Conservation (phyloP, 2,329 filamentous ascomycete genomes). For the Verticillium albo-atrum region DNA sequence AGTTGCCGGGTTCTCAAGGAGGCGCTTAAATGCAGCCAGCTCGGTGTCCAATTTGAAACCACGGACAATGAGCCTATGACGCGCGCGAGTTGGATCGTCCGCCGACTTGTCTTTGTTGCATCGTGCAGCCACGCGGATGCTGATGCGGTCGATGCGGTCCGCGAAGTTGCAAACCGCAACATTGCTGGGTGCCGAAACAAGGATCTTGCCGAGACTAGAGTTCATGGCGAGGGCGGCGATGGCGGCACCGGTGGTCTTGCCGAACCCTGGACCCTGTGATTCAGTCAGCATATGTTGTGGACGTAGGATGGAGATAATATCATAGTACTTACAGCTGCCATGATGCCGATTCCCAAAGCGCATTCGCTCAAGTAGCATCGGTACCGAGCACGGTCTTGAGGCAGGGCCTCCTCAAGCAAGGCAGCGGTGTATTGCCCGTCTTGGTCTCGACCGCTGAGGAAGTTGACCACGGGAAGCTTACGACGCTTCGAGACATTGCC, state of each 20-base stretch:
- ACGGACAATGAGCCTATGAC: slow-evolving; percentile 5
- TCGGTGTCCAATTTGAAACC: slow-evolving; percentile 1
- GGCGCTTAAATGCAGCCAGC: background rate
- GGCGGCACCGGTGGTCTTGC: slow-evolving; percentile 9
- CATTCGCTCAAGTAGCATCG: background rate
- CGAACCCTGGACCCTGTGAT: slow-evolving; percentile 11
- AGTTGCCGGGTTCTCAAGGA: background rate
- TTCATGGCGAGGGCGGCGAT: slow-evolving; percentile 5
- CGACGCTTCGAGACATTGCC: background rate
- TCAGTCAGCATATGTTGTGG: background rate
- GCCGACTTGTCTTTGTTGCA: background rate
- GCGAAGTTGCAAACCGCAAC: slow-evolving; percentile 13
- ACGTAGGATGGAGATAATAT: background rate
- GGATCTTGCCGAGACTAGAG: slow-evolving; percentile 3
- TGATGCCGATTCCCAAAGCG: background rate
- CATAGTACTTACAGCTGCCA: slow-evolving; percentile 1
- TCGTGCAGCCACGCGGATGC: background rate
- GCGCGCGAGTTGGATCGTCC: background rate
- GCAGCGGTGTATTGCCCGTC: background rate
- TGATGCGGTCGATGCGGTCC: background rate
- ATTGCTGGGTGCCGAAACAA: slow-evolving; percentile 10
- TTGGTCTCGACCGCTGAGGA: background rate
- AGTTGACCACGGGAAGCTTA: background rate
- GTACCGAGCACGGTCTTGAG: background rate
- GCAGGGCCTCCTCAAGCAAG: background rate